Conservation (phyloP, 2,329 filamentous ascomycete genomes). For the Penicillium vulpinum region DNA sequence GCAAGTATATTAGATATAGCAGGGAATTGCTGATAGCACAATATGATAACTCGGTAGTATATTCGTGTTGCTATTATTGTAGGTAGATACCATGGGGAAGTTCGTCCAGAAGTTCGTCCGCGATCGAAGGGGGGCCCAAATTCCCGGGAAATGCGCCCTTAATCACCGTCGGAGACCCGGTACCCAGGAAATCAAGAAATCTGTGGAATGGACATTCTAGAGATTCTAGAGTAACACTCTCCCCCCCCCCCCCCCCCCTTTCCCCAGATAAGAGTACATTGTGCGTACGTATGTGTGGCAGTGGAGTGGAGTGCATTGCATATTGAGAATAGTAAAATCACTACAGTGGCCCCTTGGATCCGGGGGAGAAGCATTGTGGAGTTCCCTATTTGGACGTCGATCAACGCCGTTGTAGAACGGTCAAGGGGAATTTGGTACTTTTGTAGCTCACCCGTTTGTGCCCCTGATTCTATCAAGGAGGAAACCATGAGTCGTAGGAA, state of each 20-base stretch:
- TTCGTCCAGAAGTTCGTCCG: not conserved
- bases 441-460: conserved; percentile 1
- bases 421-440: conserved; percentile 1
- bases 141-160: not conserved
- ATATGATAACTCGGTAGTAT: not conserved
- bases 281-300: not conserved
- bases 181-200: conserved; percentile 15
- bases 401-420: not conserved
- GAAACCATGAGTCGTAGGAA: not conserved
- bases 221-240: not conserved
- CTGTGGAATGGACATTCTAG: conserved; percentile 10
- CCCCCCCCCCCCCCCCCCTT: conserved; percentile 6
- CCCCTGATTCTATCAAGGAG: conserved; percentile 3
- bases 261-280: not conserved
- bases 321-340: conserved; percentile 9
- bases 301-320: conserved; percentile 9
- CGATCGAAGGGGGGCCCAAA: not conserved
- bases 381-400: conserved; percentile 4
- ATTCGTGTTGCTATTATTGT: not conserved
- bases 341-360: conserved; percentile 19
- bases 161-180: conserved; percentile 8
- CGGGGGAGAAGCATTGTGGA: conserved; percentile 15
- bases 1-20: conserved; percentile 1
- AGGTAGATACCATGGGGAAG: not conserved
- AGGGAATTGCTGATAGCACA: not conserved